Base-by-base conservation (phyloP, 139 green algal species). In the Chlamydomonas sp. region DNA sequence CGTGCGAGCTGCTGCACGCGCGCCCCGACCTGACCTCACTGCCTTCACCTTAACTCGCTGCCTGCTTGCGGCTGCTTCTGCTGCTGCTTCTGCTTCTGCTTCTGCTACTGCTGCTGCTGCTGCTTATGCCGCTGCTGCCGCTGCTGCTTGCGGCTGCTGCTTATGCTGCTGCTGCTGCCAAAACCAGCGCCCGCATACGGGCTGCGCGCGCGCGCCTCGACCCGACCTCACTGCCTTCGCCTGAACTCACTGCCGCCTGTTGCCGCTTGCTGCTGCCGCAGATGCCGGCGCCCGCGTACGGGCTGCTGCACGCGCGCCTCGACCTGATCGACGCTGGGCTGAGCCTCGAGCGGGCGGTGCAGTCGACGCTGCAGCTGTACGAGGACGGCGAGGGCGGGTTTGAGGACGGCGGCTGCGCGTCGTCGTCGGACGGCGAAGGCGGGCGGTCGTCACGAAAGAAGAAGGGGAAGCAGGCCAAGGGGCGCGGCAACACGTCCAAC, bases 301-400 rank as follows among this genome's bases (percentile, higher is more conserved):
- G 62, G 4, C 4, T 69, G 62, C 62, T 69, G 35, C 31, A 26
- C 35, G 62, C 62, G 35, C 20, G 62, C 10, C 35, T 69, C 35
- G 62, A 69, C n/a, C 6, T 69, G 4, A 16, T 49, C 3, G 62
- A 69, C 57, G 30, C 33, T 5, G 35, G 22, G 8, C 8, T 69
- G 35, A 36, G 57, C 22, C 35, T 69, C 3, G 37, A 35, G 22
- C 4, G 22, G 3, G 62, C 62, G 31, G 37, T 69, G 22, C 33
- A 69, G 37, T n/a, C 22, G 20, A 69, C 22, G 5, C 35, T 69
- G 24, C 62, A 69, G 35, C 24, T 69, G 62, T 66, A 66, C 20
- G 59, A 66, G 29, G 59, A 26, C 5, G 59, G 31, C 6, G 59
- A 66, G 8, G 39, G 13, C 39, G 13, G 43, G 16, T 54, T 54